Evolutionary conservation across 768 basidiomycete species (phyloP), one percentile per base, ranked within the genome.

Genomic region (Cantharellus anzutake): DNA sequence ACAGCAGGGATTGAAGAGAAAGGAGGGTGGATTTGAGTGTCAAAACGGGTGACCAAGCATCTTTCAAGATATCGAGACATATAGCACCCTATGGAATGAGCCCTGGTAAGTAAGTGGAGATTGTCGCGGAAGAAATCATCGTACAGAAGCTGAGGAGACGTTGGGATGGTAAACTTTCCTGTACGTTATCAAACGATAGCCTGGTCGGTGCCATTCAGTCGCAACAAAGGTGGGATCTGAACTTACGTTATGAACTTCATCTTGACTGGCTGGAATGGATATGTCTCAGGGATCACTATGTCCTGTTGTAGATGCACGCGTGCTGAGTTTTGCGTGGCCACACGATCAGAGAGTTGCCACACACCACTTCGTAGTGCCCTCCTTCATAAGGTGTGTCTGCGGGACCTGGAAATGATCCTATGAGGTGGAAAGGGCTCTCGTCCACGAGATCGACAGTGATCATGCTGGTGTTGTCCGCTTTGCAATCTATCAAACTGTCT

Each of bases 11-110:
- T 69, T 97, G 94, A 11, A 98, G 78, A 2, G 90, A 93, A 68
- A 98, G 93, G 66, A 98, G 73, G 1, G 94, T 97, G 50, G 89
- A 91, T 70, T 96, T 97, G 68, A 98, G 83, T 2, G 93, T 96
- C 60, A 96, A 79, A 40, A 97, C 91, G 51, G 92, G 89, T 4
- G 84, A 86, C 89, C 89, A 93, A n/a, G 87, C 86, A 66, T 96
- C 91, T 68, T 84, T 80, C 51, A 75, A 68, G 39, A 75, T 75
- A 61, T 75, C 73, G 50, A 60, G 29, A 39, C 57, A 61, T 20
- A 58, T 57, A n/a, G 53, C 59, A 39, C 59, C 63, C 40, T 42
- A 59, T 4, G 48, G 59, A 1, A 60, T 38, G 37, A 59, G 48
- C n/a, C 38, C 58, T 35, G 5, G 48, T n/a, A 58, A 16, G n/a